Evolutionary conservation across 2,329 filamentous ascomycete genomes (phyloP).

Genomic region (Leptographium galeiforme): DNA sequence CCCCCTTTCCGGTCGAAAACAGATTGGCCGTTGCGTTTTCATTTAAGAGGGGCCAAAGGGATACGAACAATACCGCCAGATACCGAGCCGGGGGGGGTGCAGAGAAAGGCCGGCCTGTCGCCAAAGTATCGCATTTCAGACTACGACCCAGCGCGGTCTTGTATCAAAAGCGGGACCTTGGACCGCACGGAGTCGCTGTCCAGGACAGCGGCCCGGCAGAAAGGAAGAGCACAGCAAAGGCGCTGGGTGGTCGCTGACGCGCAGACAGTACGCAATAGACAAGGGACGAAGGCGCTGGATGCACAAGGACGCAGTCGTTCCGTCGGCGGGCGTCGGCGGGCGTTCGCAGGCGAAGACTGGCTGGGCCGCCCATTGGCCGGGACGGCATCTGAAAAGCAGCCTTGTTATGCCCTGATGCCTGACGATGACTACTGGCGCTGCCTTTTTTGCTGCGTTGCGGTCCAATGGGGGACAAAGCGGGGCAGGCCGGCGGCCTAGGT

Average conservation of each 20-base stretch:
- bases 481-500: not conserved
- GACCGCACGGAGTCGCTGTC: not conserved
- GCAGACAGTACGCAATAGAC: no score
- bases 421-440: not conserved
- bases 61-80: not conserved
- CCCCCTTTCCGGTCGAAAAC: not conserved
- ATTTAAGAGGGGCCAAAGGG: not conserved
- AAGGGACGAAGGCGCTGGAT: no score
- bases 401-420: constrained; percentile 2
- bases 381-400: not conserved
- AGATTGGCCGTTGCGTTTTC: not conserved
- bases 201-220: not conserved
- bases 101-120: not conserved
- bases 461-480: not conserved
- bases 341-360: no score
- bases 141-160: not conserved
- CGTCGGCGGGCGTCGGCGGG: no score
- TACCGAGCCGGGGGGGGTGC: not conserved
- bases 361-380: not conserved
- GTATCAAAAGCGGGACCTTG: not conserved
- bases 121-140: not conserved
- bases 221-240: not conserved
- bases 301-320: no score
- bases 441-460: constrained; percentile 1
- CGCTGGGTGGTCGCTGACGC: not conserved